phyloP scores from a whole-genome alignment of 495 filamentous ascomycete species.

The Astrocystis sublimbata region DNA sequence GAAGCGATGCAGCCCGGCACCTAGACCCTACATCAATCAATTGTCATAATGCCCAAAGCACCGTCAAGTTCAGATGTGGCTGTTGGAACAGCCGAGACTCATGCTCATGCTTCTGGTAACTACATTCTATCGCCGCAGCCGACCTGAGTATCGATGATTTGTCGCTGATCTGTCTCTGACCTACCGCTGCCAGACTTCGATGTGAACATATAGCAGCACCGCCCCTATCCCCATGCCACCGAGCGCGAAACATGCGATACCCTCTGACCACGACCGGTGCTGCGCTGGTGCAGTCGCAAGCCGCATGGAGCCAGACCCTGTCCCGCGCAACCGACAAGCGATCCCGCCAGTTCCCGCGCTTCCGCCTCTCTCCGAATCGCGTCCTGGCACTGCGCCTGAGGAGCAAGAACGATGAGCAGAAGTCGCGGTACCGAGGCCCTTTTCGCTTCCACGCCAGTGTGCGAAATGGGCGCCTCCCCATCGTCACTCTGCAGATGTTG shows the following conservation, averaged over 20 bases:
- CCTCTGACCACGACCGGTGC: conserved; percentile 1
- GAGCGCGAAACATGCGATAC: conserved; percentile 6
- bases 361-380: conserved; percentile 23
- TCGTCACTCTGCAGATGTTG: conserved; percentile 34
- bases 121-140: neutral
- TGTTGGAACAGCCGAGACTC: neutral
- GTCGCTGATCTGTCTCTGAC: neutral
- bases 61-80: neutral
- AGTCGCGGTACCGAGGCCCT: conserved; percentile 14
- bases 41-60: neutral
- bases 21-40: too few species aligned
- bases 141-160: neutral
- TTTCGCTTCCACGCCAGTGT: conserved; percentile 17
- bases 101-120: neutral
- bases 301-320: conserved; percentile 18
- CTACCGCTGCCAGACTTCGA: neutral
- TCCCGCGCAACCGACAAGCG: conserved; percentile 23
- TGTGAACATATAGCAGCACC: neutral
- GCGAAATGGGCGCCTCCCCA: conserved; percentile 32
- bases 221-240: neutral
- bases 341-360: conserved; percentile 17
- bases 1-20: neutral
- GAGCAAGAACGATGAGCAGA: conserved; percentile 19
- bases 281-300: conserved; percentile 9
- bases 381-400: conserved; percentile 25